Evolutionary conservation across 1,139 yeast species (phyloP).

Genomic region (Candida tetrigidarum): DNA sequence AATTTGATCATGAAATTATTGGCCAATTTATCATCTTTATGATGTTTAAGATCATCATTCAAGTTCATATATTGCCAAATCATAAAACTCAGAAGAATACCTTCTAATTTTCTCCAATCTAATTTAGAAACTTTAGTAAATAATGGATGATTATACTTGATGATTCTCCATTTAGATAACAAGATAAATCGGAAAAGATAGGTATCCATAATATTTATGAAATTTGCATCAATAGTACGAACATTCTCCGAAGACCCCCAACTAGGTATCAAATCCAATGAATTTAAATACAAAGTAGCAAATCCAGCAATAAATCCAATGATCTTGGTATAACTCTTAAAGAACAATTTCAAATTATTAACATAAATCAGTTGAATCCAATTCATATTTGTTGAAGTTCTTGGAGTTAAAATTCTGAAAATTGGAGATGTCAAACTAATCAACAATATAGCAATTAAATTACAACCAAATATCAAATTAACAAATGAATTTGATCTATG

Average conservation of each 20-base stretch:
- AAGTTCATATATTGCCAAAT: constrained; percentile 46
- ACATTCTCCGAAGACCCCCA: constrained; percentile 23
- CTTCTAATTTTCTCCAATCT: constrained; percentile 42
- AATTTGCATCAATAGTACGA: constrained; percentile 21
- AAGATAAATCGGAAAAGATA: constrained; percentile 41
- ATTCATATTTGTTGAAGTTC: constrained; percentile 2
- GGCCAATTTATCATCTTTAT: constrained; percentile 22
- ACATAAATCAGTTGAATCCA: constrained; percentile 18
- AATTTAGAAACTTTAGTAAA: constrained; percentile 28
- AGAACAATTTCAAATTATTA: constrained; percentile 28
- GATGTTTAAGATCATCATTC: constrained; percentile 32
- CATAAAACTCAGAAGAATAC: constrained; percentile 40
- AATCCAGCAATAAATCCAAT: constrained; percentile 43
- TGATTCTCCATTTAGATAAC: constrained; percentile 48
- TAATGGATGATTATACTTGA: constrained; percentile 43
- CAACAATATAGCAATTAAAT: constrained; percentile 38
- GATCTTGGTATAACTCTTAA: constrained; percentile 38
- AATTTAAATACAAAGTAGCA: constrained; percentile 31
- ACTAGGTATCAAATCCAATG: constrained; percentile 30
- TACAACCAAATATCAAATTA: constrained; percentile 43
- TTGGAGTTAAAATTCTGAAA: constrained; percentile 24
- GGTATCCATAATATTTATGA: constrained; percentile 34
- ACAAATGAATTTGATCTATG: constrained; percentile 36
- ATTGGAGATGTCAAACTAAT: constrained; percentile 41
- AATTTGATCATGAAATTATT: constrained; percentile 24